phyloP scores from a whole-genome alignment of 164 flowering plant species.

The Santalum album region DNA sequence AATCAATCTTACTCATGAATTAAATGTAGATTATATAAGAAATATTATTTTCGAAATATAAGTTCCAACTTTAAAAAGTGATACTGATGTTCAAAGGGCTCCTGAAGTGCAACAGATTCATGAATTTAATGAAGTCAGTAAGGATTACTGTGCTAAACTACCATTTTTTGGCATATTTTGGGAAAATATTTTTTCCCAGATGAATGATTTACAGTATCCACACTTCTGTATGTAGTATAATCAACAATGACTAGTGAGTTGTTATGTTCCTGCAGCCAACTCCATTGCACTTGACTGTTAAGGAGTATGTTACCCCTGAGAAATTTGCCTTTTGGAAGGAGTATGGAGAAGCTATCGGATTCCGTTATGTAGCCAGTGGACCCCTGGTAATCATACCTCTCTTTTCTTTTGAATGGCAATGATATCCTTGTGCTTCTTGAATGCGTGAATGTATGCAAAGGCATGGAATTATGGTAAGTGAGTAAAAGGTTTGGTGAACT shows the following conservation, averaged over 20 bases:
- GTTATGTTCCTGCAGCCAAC: constrained; percentile 63
- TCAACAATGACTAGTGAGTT: not conserved
- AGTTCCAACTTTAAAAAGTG: too few species aligned
- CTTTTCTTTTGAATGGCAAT: not conserved
- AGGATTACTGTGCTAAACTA: too few species aligned
- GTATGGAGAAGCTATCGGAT: constrained; percentile 88
- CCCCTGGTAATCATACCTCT: constrained; percentile 54
- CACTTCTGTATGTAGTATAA: not conserved
- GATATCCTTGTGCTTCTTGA: not conserved
- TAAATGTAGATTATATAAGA: too few species aligned
- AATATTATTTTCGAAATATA: too few species aligned
- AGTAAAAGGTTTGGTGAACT: not conserved
- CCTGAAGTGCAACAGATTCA: too few species aligned
- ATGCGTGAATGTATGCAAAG: not conserved
- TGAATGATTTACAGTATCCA: not conserved
- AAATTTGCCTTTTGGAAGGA: constrained; percentile 89
- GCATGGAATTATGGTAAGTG: not conserved
- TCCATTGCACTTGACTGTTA: constrained; percentile 87
- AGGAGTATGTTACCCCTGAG: constrained; percentile 88
- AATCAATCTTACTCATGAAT: too few species aligned
- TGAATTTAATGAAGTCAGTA: too few species aligned
- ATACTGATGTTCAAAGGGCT: too few species aligned
- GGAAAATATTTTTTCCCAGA: too few species aligned
- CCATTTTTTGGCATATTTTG: too few species aligned
- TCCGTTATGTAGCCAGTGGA: constrained; percentile 93